Base-by-base conservation (phyloP, 2,329 filamentous ascomycete genomes). In the Diaporthe vaccinii region DNA sequence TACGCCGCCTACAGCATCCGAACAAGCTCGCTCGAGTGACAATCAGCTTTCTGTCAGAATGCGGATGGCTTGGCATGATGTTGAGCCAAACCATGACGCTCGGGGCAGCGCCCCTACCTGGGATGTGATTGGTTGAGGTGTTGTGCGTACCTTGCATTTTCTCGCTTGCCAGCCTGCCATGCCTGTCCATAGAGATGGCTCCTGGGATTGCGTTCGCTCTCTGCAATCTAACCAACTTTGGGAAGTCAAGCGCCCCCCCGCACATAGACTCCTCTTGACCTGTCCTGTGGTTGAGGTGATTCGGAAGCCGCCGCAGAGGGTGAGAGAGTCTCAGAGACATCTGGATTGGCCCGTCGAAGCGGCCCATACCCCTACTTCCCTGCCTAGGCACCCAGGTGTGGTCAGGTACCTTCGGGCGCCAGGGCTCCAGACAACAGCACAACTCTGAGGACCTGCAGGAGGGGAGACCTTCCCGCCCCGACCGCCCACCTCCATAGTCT, bases 161-260 rank as follows among this genome's bases (percentile, higher is more conserved):
- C n/a, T 51, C 31, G 44, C 31, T 31, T 46, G 46, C 28, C 62
- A 39, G 46, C 34, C 22, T 55, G 49, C 49, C 65, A 67, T 49
- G 28, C 28, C 41, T 67, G 61, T 67, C 62, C 62, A 36, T 31
- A 51, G 44, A 22, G 28, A 59, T 59, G 34, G 34, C 57, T 36
- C 34, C 20, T 59, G 22, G 36, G 20, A 59, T 22, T 25, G 34
- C 34, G 14, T 14, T 67, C 44, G 28, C 44, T 6, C 44, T 51
- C 22, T 67, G 31, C 4, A 36, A 53, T 39, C 65, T 68, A 68
- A 53, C 65, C 65, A 25, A 53, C 44, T 68, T 53, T 9, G 46
- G 65, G 65, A 39, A 68, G 65, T 68, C 65, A 68, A 68, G 65
- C 65, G 62, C 62, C 44, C 62, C 31, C 62, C 34, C 31, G n/a